phyloP scores from a whole-genome alignment of 1,139 yeast species.

The Protomyces arabidopsidicola region DNA sequence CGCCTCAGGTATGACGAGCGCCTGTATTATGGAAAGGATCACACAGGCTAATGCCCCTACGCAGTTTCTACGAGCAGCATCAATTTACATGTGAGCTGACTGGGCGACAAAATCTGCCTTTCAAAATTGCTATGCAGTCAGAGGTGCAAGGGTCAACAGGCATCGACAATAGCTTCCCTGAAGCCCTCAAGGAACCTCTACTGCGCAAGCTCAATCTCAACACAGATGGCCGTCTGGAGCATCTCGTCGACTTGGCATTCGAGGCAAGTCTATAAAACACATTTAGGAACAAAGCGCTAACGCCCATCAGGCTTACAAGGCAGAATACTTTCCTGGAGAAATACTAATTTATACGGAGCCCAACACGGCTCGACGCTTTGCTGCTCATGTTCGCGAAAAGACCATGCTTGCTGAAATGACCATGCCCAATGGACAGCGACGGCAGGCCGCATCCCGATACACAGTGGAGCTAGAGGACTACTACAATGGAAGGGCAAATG shows the following conservation, averaged over 20 bases:
- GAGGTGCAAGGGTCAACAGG: conserved; percentile 50
- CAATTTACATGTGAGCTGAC: conserved; percentile 87
- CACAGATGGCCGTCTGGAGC: conserved; percentile 76
- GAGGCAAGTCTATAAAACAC: conserved; percentile 38
- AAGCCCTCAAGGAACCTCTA: conserved; percentile 85
- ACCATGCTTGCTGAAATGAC: conserved; percentile 42
- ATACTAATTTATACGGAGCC: conserved; percentile 49
- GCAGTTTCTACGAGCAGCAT: conserved; percentile 47
- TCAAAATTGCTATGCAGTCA: conserved; percentile 77
- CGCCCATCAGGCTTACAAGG: conserved; percentile 52
- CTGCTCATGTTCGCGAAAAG: conserved; percentile 57
- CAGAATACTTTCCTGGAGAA: conserved; percentile 91
- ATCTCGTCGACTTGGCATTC: conserved; percentile 41
- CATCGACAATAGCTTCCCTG: conserved; percentile 81
- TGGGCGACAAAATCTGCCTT: conserved; percentile 86
- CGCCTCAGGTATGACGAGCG: conserved; percentile 37
- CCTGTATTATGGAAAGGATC: too few relatives aligned
- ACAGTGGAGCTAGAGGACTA: conserved; percentile 54
- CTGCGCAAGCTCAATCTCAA: conserved; percentile 78
- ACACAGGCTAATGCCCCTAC: too few relatives aligned
- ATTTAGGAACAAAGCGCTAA: conserved; percentile 34
- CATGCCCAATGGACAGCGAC: conserved; percentile 46
- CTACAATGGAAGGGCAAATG: conserved; percentile 38
- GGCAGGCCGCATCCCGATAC: conserved; percentile 65
- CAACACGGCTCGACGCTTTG: conserved; percentile 30